Conservation (phyloP, 2,329 filamentous ascomycete genomes). For the Xylariaceae sp. region DNA sequence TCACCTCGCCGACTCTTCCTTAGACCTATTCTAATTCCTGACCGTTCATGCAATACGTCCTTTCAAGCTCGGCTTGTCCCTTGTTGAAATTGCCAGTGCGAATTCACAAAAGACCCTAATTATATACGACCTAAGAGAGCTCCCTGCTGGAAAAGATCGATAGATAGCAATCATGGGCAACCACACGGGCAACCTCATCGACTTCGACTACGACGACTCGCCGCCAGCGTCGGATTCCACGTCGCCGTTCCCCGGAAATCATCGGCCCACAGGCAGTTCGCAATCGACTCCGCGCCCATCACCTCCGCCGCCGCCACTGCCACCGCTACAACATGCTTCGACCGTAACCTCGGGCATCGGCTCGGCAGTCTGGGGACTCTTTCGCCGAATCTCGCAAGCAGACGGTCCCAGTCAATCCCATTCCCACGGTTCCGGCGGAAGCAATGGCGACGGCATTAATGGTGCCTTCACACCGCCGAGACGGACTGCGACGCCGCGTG, state of each 20-base stretch:
- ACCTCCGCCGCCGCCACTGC: constrained; percentile 8
- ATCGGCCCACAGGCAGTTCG: constrained; percentile 5
- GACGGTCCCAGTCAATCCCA: constrained; percentile 23
- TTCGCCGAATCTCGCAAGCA: constrained; percentile 60
- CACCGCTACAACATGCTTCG: constrained; percentile 12
- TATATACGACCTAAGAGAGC: too few species aligned
- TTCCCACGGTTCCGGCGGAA: constrained; percentile 18
- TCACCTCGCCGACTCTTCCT: not conserved
- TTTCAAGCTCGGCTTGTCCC: not conserved
- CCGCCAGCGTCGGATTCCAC: constrained; percentile 26
- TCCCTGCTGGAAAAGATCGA: not conserved
- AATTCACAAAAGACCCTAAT: too few species aligned
- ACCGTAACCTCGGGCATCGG: constrained; percentile 25
- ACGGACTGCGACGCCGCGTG: constrained; percentile 44
- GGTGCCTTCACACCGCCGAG: constrained; percentile 48
- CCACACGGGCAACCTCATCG: constrained; percentile 29
- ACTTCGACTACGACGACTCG: constrained; percentile 25
- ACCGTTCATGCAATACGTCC: not conserved
- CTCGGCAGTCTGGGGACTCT: constrained; percentile 47
- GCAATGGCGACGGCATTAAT: constrained; percentile 44
- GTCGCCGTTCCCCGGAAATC: constrained; percentile 20
- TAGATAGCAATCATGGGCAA: constrained; percentile 20
- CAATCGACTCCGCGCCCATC: not conserved
- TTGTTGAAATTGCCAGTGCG: too few species aligned
- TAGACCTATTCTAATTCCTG: not conserved